Evolutionary conservation across 495 filamentous ascomycete species (phyloP).

Genomic region (Xylaria bambusicola): DNA sequence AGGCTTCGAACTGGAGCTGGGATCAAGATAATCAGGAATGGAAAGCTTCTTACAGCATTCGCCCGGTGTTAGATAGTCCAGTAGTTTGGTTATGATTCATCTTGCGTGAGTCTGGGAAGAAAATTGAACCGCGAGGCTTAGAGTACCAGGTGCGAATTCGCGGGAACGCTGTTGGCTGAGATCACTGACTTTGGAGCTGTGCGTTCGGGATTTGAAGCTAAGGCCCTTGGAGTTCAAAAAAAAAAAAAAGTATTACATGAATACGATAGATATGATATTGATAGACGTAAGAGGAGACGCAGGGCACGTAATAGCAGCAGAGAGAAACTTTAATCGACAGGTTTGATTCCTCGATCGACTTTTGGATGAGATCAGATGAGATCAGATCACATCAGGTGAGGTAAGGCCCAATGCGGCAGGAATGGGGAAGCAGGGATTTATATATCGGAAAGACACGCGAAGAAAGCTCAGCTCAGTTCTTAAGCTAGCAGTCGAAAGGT

Average conservation of each 20-base stretch:
- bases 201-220: too few relatives aligned
- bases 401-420: background rate
- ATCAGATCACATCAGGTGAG: constrained; percentile 12
- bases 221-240: background rate
- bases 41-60: background rate
- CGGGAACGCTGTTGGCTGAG: too few relatives aligned
- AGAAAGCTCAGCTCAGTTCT: background rate
- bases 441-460: constrained; percentile 7
- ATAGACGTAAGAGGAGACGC: background rate
- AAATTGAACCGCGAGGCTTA: too few relatives aligned
- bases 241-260: background rate
- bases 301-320: background rate
- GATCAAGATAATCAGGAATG: background rate
- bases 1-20: too few relatives aligned
- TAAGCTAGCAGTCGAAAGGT: too few relatives aligned
- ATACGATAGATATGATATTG: background rate
- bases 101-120: background rate
- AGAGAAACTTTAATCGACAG: background rate
- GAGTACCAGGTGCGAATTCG: too few relatives aligned
- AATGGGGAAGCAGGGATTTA: background rate
- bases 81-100: background rate
- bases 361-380: background rate
- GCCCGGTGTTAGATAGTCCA: background rate
- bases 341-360: background rate
- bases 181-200: too few relatives aligned